Base-by-base conservation (phyloP, 352 stramenopile genomes). In the Globisporangium splendens region DNA sequence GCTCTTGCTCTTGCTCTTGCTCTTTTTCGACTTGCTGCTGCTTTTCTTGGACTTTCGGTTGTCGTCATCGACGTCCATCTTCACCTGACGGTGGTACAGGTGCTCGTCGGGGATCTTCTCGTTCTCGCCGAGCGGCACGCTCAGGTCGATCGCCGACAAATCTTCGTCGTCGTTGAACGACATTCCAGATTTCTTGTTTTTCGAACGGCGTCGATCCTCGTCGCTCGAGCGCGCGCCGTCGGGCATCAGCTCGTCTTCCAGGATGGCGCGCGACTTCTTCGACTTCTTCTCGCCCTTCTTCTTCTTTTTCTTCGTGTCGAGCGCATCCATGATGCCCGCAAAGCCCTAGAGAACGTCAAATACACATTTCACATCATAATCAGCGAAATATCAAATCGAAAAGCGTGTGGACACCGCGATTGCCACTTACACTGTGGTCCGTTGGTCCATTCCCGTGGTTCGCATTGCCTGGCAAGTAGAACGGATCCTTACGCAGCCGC, bases 221-320 rank as follows among this genome's bases (percentile, higher is more conserved):
- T 91, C 84, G 48, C 79, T 92, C 22, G 77, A 86, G 31, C 68
- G 69, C 33, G 79, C 80, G 6, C 77, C 83, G 44, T 93, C 85
- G 12, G 85, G 85, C 83, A 93, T 91, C 15, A 92, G 54, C 24
- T 91, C 81, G 46, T 89, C 75, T 50, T 91, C 76, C n/a, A 86
- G 43, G 55, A 94, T 63, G 50, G 77, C 63, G 24, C 73, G 72
- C 49, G 69, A 73, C 60, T 81, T 83, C 50, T 76, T 69, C 49
- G 77, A 76, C 48, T 73, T 64, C 65, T 81, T 84, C 56, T 83
- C 71, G 20, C 62, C 66, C 46, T 87, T 88, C 63, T 82, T 86
- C 72, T 87, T 88, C 62, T 77, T 87, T 57, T 76, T 77, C 48
- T 89, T 89, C 38, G 67, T 64, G 21, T 88, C 83, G 53, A 93